phyloP scores from a whole-genome alignment of 805 yeast species.

The Metschnikowia kofuensis region DNA sequence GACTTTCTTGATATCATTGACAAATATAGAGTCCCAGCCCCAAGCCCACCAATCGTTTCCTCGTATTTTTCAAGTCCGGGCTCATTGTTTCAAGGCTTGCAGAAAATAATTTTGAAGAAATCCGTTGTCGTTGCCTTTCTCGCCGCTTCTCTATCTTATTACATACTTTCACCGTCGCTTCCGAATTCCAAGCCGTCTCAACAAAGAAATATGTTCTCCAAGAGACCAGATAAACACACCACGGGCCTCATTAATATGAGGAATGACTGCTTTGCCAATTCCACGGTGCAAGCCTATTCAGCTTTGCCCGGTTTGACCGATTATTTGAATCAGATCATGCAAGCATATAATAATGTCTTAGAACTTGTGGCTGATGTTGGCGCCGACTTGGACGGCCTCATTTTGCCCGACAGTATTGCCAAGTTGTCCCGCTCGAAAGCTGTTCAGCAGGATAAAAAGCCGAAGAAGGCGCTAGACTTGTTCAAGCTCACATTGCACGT shows the following conservation, averaged over 20 bases:
- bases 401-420: slow-evolving; percentile 17
- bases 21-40: slow-evolving; percentile 4
- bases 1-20: slow-evolving; percentile 10
- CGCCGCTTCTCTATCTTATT: slow-evolving; percentile 9
- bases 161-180: slow-evolving; percentile 15
- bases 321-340: slow-evolving; percentile 48
- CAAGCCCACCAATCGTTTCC: not conserved
- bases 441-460: slow-evolving; percentile 6
- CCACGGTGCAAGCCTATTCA: slow-evolving; percentile 77
- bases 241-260: slow-evolving; percentile 81
- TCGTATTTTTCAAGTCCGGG: not conserved
- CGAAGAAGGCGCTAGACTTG: slow-evolving; percentile 14
- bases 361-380: slow-evolving; percentile 13
- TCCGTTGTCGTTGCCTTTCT: not conserved
- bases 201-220: slow-evolving; percentile 35
- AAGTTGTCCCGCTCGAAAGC: slow-evolving; percentile 13
- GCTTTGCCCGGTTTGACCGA: slow-evolving; percentile 56
- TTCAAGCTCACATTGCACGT: slow-evolving; percentile 52
- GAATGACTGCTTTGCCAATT: slow-evolving; percentile 91
- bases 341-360: slow-evolving; percentile 23
- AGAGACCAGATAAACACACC: slow-evolving; percentile 68
- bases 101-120: not conserved
- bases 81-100: not conserved
- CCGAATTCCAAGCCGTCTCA: not conserved
- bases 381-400: slow-evolving; percentile 14